Percentiles rank a stretch among this genome's conserved stretches.
Conservation (phyloP, 176 grass and related monocot genomes). For the Carex pumila region DNA sequence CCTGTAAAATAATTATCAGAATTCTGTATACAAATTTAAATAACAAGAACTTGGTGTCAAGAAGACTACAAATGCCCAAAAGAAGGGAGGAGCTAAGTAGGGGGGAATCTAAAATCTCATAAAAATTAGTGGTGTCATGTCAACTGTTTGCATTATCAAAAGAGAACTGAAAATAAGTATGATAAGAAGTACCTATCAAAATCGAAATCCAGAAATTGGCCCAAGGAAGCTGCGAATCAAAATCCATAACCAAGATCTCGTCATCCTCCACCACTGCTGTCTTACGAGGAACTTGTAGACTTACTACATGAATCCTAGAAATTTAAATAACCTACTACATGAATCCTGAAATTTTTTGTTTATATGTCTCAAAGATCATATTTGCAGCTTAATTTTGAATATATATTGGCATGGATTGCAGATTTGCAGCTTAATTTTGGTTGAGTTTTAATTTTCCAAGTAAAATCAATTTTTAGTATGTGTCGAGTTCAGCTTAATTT, state of each 20-base stretch:
- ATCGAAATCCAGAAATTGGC: too few relatives aligned
- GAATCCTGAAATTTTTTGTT: too few relatives aligned
- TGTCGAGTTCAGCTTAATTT: background rate
- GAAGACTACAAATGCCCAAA: constrained; percentile 73
- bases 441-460: background rate
- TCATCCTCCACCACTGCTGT: too few relatives aligned
- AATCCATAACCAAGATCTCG: too few relatives aligned
- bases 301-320: too few relatives aligned
- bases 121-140: background rate
- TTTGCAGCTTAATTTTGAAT: too few relatives aligned
- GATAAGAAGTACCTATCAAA: constrained; percentile 51
- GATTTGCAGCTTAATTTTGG: background rate
- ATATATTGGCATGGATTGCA: background rate
- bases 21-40: too few relatives aligned
- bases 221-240: too few relatives aligned
- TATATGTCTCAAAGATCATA: too few relatives aligned
- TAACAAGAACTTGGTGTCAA: constrained; percentile 87
- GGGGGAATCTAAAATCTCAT: constrained; percentile 55
- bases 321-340: too few relatives aligned
- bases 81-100: constrained; percentile 84
- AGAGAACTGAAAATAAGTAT: constrained; percentile 13
- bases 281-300: too few relatives aligned
- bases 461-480: background rate
- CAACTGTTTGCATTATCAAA: background rate
- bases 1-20: too few relatives aligned